Conservation (phyloP, 2,329 filamentous ascomycete genomes). For the Chaetomiaceae sp. region DNA sequence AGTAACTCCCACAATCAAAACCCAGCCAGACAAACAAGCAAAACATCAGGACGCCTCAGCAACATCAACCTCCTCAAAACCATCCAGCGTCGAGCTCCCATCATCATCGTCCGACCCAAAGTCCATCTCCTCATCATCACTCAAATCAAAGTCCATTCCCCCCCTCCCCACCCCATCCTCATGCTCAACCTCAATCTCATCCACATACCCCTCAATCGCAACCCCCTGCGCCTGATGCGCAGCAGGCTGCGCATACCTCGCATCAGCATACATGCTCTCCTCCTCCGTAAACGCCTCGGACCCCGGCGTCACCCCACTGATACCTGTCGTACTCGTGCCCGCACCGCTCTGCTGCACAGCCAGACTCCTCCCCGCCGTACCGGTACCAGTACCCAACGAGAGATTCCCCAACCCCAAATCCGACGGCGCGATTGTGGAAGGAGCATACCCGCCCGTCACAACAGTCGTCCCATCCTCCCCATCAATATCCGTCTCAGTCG, state of each 20-base stretch:
- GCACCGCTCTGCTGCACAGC: slow-evolving; percentile 39
- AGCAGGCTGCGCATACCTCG: slow-evolving; percentile 33
- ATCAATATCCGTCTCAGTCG: slow-evolving; percentile 25
- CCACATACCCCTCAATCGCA: slow-evolving; percentile 21
- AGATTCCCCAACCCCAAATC: slow-evolving; percentile 35
- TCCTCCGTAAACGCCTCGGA: slow-evolving; percentile 37
- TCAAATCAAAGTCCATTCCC: background rate
- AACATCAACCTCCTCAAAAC: slow-evolving; percentile 19
- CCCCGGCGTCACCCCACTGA: slow-evolving; percentile 16
- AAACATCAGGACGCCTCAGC: background rate
- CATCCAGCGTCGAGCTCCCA: slow-evolving; percentile 24
- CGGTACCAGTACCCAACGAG: slow-evolving; percentile 25
- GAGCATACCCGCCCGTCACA: slow-evolving; percentile 9
- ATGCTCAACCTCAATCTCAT: slow-evolving; percentile 3
- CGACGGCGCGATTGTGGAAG: slow-evolving; percentile 34
- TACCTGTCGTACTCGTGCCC: slow-evolving; percentile 20
- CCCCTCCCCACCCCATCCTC: background rate
- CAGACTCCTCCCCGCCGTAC: slow-evolving; percentile 32
- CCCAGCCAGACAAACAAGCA: background rate
- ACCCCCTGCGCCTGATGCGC: slow-evolving; percentile 27
- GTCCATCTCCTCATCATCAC: slow-evolving; percentile 3
- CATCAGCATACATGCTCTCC: slow-evolving; percentile 29
- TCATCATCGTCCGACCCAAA: slow-evolving; percentile 12
- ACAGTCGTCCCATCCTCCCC: background rate
- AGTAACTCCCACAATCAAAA: background rate